Base-by-base conservation (phyloP, 2,329 filamentous ascomycete species). In the Malbranchea zuffiana region DNA sequence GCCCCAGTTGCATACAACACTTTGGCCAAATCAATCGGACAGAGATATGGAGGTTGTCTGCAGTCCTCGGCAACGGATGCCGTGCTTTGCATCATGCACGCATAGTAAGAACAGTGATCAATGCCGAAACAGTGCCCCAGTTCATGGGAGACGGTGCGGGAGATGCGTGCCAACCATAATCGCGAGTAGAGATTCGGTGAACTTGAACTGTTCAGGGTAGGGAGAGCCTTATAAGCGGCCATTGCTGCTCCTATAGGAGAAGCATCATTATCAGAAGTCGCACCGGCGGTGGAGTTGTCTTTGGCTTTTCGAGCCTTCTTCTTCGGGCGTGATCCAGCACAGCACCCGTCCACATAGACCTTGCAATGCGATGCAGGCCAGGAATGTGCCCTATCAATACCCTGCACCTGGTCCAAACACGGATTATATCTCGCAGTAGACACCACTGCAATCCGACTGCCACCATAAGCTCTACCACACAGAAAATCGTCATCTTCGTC, bases 91-190 rank as follows among this genome's bases (percentile, higher is more conserved):
- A 59, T 57, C 4, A 44, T 40, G 31, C 55, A 57, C 1, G 55
- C 54, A 33, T 57, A 55, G 23, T 55, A 56, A 13, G 70, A 59
- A 49, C 79, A 83, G 50, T 83, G 78, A 5, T 56, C 77, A 10
- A 83, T 63, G 0, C 72, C 74, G 24, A 83, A 68, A 48, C 77
- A 82, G 51, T 82, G 79, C 0, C 75, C 74, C 0, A 82, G 55
- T 48, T 83, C 78, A 49, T 82, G 79, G 1, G 67, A 66, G 1
- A 69, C 70, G 0, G 78, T 80, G 33, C 68, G 69, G 35, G 64
- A 74, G 2, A 74, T 53, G 7, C 70, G 64, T 6, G 65, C 66
- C 10, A 81, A 65, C 74, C 76, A 82, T 1, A 78, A 49, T 0
- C 56, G 63, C 0, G 53, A 47, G 1, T 60, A 40, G 1, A 56